These are phyloP conservation scores for Purshia tridentata DNA, from an alignment of 306 rosid genomes.

Conservation along the genomic window DNA sequence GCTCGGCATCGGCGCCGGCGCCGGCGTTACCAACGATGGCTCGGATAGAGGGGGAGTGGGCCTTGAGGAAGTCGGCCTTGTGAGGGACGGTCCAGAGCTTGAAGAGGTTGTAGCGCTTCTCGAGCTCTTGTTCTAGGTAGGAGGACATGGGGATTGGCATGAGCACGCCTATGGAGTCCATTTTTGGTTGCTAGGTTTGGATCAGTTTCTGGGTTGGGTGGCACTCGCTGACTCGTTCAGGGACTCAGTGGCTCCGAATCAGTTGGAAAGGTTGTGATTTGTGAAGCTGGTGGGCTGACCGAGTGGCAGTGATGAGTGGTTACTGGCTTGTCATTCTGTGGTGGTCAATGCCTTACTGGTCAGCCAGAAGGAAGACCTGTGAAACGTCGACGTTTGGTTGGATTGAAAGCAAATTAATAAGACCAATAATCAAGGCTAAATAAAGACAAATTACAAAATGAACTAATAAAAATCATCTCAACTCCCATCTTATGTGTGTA, in stretches of 20 bases:
- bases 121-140: slow-evolving; percentile 67
- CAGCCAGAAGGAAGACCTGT: background rate
- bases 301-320: background rate
- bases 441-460: background rate
- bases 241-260: background rate
- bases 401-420: background rate
- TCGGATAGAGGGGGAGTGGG: slow-evolving; percentile 51
- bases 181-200: slow-evolving; percentile 13
- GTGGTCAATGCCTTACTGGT: background rate
- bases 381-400: background rate
- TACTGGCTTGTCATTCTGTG: background rate
- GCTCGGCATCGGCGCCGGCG: slow-evolving; percentile 52
- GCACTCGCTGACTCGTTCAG: background rate
- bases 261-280: slow-evolving; percentile 5
- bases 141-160: slow-evolving; percentile 41
- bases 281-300: background rate
- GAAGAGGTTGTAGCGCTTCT: slow-evolving; percentile 63
- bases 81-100: slow-evolving; percentile 47
- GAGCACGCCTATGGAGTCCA: slow-evolving; percentile 66
- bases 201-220: background rate
- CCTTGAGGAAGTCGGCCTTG: slow-evolving; percentile 31
- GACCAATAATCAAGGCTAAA: no score
- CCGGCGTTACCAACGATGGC: slow-evolving; percentile 47
- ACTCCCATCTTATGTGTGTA: no score
- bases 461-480: no score